A percentile compares a stretch with the other conserved stretches of the same genome.
phyloP scores from a whole-genome alignment of 768 basidiomycete species.

The Dacryopinax primogenitus region DNA sequence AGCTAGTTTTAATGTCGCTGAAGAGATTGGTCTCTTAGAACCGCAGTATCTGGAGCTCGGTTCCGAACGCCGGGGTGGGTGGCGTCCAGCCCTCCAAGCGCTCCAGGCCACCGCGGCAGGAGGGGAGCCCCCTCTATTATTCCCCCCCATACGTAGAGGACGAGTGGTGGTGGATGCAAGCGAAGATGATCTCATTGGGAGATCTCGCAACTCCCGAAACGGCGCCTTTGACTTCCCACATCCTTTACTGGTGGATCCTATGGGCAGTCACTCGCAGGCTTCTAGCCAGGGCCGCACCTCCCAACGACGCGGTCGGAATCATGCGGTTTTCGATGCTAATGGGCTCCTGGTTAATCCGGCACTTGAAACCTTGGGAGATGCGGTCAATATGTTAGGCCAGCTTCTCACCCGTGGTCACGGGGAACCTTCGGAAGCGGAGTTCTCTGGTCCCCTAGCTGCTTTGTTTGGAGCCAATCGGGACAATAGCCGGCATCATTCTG shows the following conservation, averaged over 20 bases:
- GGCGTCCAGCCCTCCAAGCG: neutral
- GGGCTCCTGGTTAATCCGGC: constrained; percentile 29
- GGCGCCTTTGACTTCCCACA: constrained; percentile 45
- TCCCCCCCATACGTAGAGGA: neutral
- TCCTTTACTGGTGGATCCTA: constrained; percentile 57
- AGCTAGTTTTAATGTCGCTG: constrained; percentile 21
- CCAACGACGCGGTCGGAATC: constrained; percentile 36
- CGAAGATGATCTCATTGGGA: constrained; percentile 48
- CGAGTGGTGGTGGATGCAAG: constrained; percentile 24
- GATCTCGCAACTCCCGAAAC: constrained; percentile 19
- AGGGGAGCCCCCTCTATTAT: neutral
- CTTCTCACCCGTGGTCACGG: neutral
- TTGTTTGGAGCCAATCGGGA: neutral
- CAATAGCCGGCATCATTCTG: neutral
- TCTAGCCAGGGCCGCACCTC: constrained; percentile 19
- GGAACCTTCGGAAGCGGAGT: neutral
- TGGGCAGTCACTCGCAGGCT: constrained; percentile 27
- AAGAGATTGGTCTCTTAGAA: constrained; percentile 27
- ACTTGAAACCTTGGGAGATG: constrained; percentile 17
- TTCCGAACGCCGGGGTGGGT: constrained; percentile 30
- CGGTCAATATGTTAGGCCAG: constrained; percentile 1
- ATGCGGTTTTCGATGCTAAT: constrained; percentile 18
- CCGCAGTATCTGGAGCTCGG: constrained; percentile 18
- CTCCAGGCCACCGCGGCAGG: neutral
- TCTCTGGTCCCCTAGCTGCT: neutral